A percentile compares a stretch with the other conserved stretches of the same genome.
Evolutionary conservation across 192 early-diverging fungal genomes (phyloP).

Genomic region (Allomyces javanicus): DNA sequence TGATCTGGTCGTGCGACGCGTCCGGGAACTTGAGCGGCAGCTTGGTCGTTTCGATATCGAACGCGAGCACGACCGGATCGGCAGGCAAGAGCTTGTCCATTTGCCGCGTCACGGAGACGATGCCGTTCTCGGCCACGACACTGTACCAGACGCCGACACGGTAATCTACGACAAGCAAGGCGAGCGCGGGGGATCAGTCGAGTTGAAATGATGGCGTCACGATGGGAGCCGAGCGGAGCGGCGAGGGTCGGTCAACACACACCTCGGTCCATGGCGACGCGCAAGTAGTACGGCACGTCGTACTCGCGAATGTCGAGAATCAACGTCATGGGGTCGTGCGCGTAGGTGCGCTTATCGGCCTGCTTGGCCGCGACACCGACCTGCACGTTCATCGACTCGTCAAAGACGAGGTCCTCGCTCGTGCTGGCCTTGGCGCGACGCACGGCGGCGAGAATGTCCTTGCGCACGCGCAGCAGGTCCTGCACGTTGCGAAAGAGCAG

Average conservation of each 20-base stretch:
- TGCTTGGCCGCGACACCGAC: background rate
- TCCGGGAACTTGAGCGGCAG: slow-evolving; percentile 95
- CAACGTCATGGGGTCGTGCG: slow-evolving; percentile 5
- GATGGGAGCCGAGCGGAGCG: no score
- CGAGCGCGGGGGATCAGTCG: no score
- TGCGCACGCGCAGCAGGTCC: slow-evolving; percentile 56
- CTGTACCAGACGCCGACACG: slow-evolving; percentile 93
- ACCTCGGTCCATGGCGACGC: slow-evolving; percentile 84
- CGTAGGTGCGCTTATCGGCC: background rate
- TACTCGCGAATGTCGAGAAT: slow-evolving; percentile 87
- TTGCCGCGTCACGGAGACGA: slow-evolving; percentile 40
- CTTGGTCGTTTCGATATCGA: slow-evolving; percentile 97
- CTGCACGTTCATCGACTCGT: slow-evolving; percentile 3
- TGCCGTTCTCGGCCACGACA: slow-evolving; percentile 34
- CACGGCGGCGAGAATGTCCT: slow-evolving; percentile 44
- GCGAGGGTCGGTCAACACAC: background rate
- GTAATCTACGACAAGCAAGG: slow-evolving; percentile 35
- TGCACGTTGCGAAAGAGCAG: slow-evolving; percentile 65
- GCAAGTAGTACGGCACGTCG: slow-evolving; percentile 89
- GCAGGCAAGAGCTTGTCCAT: slow-evolving; percentile 75
- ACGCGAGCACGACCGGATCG: slow-evolving; percentile 83
- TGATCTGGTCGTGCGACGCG: slow-evolving; percentile 67
- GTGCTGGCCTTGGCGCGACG: slow-evolving; percentile 38
- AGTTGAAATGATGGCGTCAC: no score
- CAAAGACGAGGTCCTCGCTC: background rate